Evolutionary conservation across 805 yeast genomes (phyloP), one percentile per base, ranked within the genome.

Genomic region (Zygosaccharomyces gambellarensis): DNA sequence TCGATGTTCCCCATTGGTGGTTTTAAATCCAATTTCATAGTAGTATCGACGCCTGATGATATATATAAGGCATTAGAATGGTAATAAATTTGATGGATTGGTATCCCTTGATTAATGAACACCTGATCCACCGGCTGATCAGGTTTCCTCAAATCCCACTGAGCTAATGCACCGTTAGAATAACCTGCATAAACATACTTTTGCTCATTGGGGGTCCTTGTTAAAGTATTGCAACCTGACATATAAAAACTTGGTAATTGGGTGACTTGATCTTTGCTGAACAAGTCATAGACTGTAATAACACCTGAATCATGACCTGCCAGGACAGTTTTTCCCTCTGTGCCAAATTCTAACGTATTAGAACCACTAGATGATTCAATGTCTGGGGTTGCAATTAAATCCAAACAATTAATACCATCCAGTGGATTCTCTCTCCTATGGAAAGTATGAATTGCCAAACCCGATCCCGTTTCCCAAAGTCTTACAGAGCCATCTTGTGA

Each of bases 381-480:
- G 10, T 4, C 21, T 6, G 38, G 19, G 7, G 38, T n/a, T 21
- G 39, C 17, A 9, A 58, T 1, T 6, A 52, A 36, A 22, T 42
- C 46, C 14, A 73, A 44, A 2, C 60, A 53, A 8, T 70, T 67
- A 1, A 73, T 62, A 0, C 71, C 71, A 55, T 76, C 79, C 3
- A 51, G 48, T 2, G 65, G 40, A 17, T 68, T 65, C 31, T 65
- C 69, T 8, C 58, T 61, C 34, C 78, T 69, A 6, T 57, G 52
- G 45, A 79, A 72, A 32, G 70, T 64, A 56, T 74, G 67, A 4
- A 84, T 60, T 7, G 66, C 57, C 17, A 58, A 46, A 1, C 83
- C 88, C 1, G 75, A 59, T 0, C 86, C 83, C 62, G 88, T 79
- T 57, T 85, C 92, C 90, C 90, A 86, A 32, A 87, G 59, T 39